Conservation (phyloP, 1,139 yeast species). For the Saccharomyces uvarum region DNA sequence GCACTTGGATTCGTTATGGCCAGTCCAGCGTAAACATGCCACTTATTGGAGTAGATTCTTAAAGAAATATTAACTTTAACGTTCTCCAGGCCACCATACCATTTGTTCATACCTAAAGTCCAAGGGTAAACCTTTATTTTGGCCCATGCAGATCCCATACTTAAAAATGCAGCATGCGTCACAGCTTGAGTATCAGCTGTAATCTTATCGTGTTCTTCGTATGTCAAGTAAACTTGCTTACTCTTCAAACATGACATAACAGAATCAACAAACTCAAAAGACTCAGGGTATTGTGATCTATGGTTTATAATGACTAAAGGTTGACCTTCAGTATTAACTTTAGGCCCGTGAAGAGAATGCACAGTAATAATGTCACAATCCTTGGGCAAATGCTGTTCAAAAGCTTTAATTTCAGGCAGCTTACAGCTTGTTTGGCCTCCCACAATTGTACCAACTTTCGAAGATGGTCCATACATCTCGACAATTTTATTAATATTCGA, state of each 20-base stretch:
- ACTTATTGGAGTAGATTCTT: constrained; percentile 83
- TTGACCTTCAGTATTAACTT: constrained; percentile 80
- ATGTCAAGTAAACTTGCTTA: constrained; percentile 68
- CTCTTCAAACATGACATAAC: constrained; percentile 69
- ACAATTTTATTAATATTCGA: constrained; percentile 71
- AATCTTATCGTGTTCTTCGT: constrained; percentile 81
- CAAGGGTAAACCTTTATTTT: constrained; percentile 81
- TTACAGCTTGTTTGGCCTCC: constrained; percentile 99
- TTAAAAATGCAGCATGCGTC: constrained; percentile 92
- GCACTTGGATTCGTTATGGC: constrained; percentile 95
- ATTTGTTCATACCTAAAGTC: constrained; percentile 43
- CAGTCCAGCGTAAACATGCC: constrained; percentile 97
- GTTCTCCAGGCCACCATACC: constrained; percentile 92
- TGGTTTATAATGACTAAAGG: constrained; percentile 83
- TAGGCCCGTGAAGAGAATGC: constrained; percentile 93
- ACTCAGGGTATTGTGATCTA: constrained; percentile 47
- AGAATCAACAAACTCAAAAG: constrained; percentile 52
- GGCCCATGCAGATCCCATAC: constrained; percentile 97
- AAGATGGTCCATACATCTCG: constrained; percentile 69
- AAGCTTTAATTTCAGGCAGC: constrained; percentile 80
- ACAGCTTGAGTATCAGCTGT: constrained; percentile 99
- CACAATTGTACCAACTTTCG: constrained; percentile 80
- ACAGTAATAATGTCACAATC: constrained; percentile 80
- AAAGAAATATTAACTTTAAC: constrained; percentile 90
- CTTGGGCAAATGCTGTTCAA: constrained; percentile 62